Evolutionary conservation across 192 early-diverging fungal genomes (phyloP), one percentile per base, ranked within the genome.

Genomic region (Backusella australiensis): DNA sequence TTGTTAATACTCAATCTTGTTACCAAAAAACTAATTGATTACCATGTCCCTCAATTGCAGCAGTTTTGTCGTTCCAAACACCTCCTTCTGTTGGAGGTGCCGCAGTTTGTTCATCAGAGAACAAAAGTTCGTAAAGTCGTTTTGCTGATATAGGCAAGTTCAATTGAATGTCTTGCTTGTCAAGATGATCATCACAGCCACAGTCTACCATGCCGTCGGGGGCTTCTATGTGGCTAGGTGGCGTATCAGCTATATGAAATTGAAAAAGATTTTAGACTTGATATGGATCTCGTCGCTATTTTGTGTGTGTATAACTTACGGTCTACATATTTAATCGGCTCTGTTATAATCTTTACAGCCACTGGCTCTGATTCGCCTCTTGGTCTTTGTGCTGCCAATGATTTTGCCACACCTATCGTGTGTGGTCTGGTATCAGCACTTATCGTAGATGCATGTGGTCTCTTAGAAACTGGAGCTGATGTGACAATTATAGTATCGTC

Each of bases 131-230:
- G 75, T 85, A 92, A n/a, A 87, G 32, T 32, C 79, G 85, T 77
- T 91, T 93, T 17, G 93, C 93, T 6, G 92, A 88, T 19, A 91
- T 74, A 1, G 82, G 74, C 29, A 91, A 76, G 17, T 84, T 85
- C 26, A 85, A 66, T 35, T 91, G 87, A 21, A 77, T 52, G 21
- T 90, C 89, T 44, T 82, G 59, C 63, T 85, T 84, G 23, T 94
- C 93, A 36, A 89, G 74, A 85, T 94, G 93, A 41, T 93, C 92
- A 32, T 84, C 75, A 78, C 93, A 94, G 12, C 82, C 84, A 67
- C 93, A 94, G 9, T 72, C 41, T 0, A 89, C 83, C 23, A 88
- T 86, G 1, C 68, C 81, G 0, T 80, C 63, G 0, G 92, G 92
- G 4, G 35, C 52, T 8, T 84, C 75, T 9, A 89, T 69, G 11